Evolutionary conservation across 176 grass and related monocot genomes (phyloP), one percentile per base, ranked within the genome.

Genomic region (Avena sativa): DNA sequence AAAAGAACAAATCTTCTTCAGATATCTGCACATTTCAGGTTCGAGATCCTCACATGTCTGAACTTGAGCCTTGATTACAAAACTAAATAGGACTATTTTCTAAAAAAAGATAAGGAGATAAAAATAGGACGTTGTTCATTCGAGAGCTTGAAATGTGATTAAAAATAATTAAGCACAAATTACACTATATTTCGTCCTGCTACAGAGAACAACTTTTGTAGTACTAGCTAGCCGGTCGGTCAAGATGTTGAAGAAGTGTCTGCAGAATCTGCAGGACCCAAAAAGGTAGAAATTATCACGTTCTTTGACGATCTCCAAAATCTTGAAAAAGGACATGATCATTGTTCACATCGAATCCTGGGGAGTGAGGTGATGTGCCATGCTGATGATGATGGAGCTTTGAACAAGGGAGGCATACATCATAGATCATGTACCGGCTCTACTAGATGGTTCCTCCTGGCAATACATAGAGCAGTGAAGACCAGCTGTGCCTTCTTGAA

Each of bases 341-440:
- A 72, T 57, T 71, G 20, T 58, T 44, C 66, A 26, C 32, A 55
- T 83, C 66, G 64, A 66, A 68, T 68, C 46, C 68, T 78, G 47
- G 48, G 20, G 46, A 58, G 23, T 6, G 84, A 79, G 43, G 62
- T 11, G 76, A 79, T 79, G 50, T 79, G 84, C 76, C 75, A 76
- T 55, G 15, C 71, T 86, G 75, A 79, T 55, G 15, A 80, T 86
- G 75, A 79, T 79, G 84, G 74, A 66, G 60, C 8, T 23, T 64
- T 68, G 73, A 75, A 75, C 47, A 25, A 34, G 23, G 17, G 25
- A 21, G 58, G 40, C 7, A 2, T 75, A 4, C 38, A 3, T 3
- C 72, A 52, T 53, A 53, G 73, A 76, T 53, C 74, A 55, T 76
- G 74, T 17, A 15, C 15, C 11, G 25, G 74, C 25, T 28, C 72